Conservation (phyloP, 768 basidiomycete species). For the Leccinum longicurvipes region DNA sequence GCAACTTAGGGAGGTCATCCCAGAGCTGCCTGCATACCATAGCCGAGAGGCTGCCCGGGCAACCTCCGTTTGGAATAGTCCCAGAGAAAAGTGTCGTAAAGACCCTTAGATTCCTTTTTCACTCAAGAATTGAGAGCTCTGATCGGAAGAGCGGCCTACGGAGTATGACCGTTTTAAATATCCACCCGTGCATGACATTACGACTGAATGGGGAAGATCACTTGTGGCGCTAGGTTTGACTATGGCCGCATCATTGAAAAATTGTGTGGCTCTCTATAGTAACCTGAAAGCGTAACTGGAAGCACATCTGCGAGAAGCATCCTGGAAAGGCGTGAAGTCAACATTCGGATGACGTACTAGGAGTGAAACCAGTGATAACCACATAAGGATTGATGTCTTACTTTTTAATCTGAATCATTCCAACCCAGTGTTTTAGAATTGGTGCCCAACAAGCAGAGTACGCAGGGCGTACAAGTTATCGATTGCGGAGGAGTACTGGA, state of each 20-base stretch:
- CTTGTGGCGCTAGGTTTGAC: background rate
- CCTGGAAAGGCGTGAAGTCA: background rate
- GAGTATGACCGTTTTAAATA: too few species aligned
- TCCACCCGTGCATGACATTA: background rate
- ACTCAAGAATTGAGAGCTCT: too few species aligned
- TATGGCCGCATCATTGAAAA: background rate
- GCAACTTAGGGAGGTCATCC: constrained; percentile 4
- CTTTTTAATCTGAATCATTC: background rate
- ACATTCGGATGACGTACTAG: background rate
- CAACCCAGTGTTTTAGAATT: constrained; percentile 1
- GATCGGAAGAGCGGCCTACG: too few species aligned
- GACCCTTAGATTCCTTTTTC: too few species aligned
- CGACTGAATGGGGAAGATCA: background rate
- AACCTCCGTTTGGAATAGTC: too few species aligned
- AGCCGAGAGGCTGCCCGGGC: too few species aligned
- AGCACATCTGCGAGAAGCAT: background rate
- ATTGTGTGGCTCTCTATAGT: background rate
- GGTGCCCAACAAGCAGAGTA: background rate
- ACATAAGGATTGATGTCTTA: constrained; percentile 6
- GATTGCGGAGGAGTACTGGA: background rate
- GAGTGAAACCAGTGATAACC: background rate
- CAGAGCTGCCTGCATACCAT: too few species aligned
- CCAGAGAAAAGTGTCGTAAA: too few species aligned
- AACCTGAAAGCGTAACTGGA: background rate
- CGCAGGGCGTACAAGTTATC: background rate